These are phyloP conservation scores for Betula pendula DNA, from an alignment of 306 rosid genomes.

Conservation along the genomic window DNA sequence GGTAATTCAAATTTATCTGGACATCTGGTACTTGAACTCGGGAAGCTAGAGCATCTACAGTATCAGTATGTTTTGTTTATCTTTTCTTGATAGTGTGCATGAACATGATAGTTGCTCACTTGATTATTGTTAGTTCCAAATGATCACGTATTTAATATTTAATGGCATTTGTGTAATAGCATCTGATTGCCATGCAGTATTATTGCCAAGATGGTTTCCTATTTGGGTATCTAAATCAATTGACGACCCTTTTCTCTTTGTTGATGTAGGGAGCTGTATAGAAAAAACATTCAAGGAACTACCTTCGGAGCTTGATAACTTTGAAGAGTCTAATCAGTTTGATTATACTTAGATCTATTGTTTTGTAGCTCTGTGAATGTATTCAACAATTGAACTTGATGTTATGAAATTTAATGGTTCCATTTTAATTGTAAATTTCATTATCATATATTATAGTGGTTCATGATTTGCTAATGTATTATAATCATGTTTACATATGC, in stretches of 20 bases:
- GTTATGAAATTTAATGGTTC: no score
- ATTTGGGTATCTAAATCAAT: not conserved
- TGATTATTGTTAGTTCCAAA: not conserved
- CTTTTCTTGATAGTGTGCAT: not conserved
- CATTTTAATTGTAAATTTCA: no score
- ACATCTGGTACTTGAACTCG: conserved; percentile 84
- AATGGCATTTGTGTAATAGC: not conserved
- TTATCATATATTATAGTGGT: no score
- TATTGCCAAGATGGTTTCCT: not conserved
- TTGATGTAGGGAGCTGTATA: conserved; percentile 77
- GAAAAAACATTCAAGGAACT: conserved; percentile 86
- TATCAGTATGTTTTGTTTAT: conserved; percentile 58
- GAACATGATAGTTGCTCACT: not conserved
- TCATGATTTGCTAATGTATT: no score
- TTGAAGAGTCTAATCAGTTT: no score
- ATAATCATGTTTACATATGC: no score
- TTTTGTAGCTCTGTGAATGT: no score
- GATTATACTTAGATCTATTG: no score
- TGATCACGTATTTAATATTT: not conserved
- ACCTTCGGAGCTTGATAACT: conserved; percentile 83
- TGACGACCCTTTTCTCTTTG: conserved; percentile 7
- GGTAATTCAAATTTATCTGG: conserved; percentile 94
- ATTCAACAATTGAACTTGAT: no score
- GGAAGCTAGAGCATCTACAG: conserved; percentile 81
- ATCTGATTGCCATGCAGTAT: not conserved